Conservation (phyloP, 495 filamentous ascomycete species). For the Hypoxylon fragiforme region DNA sequence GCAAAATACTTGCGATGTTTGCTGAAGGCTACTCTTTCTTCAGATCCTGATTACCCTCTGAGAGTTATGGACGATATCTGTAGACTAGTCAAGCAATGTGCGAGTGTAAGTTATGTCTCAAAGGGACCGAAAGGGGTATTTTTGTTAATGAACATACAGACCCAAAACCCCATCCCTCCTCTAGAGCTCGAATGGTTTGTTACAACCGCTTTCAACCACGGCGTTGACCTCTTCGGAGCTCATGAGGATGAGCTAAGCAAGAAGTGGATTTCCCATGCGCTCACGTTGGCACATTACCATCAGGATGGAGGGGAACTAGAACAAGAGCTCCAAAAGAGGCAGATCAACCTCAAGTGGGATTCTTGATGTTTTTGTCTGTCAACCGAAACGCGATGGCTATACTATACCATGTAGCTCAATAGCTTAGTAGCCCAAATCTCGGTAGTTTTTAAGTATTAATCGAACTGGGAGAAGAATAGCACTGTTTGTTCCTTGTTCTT, state of each 20-base stretch:
- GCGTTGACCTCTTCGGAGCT: conserved; percentile 68
- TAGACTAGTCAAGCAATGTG: conserved; percentile 48
- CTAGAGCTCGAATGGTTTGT: conserved; percentile 81
- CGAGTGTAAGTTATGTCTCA: conserved; percentile 38
- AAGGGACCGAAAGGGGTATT: neutral
- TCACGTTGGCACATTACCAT: conserved; percentile 62
- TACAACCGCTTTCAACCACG: conserved; percentile 72
- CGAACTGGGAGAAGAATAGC: no score
- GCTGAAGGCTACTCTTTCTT: conserved; percentile 63
- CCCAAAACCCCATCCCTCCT: conserved; percentile 59
- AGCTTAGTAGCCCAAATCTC: neutral
- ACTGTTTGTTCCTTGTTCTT: no score
- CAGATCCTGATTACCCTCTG: conserved; percentile 50
- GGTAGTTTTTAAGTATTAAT: no score
- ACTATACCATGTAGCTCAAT: neutral
- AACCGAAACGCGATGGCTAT: no score
- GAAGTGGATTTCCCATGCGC: conserved; percentile 67
- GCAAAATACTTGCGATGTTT: conserved; percentile 74
- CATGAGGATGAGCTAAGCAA: conserved; percentile 59
- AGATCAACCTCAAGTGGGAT: conserved; percentile 54
- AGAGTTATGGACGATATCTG: conserved; percentile 61
- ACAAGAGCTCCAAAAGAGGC: conserved; percentile 56
- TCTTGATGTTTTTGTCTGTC: conserved; percentile 4
- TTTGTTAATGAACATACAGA: conserved; percentile 33
- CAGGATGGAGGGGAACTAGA: conserved; percentile 56